phyloP scores from a whole-genome alignment of 495 filamentous ascomycete species.

The Tetracladium setigerum region DNA sequence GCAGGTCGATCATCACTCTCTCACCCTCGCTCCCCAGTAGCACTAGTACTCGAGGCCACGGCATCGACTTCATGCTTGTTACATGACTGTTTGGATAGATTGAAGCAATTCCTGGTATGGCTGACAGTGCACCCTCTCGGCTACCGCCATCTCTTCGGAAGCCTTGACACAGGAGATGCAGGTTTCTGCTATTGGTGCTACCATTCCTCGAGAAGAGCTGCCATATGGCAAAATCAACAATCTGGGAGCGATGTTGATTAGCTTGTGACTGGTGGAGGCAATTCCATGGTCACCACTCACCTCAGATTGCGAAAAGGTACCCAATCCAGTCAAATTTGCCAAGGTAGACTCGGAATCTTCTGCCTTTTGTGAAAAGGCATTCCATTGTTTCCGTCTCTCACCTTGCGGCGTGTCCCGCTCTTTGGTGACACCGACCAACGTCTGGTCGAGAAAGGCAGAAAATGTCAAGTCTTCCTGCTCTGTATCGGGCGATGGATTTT shows the following conservation, averaged over 20 bases:
- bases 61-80: conserved; percentile 53
- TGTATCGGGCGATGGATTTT: conserved; percentile 21
- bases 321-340: conserved; percentile 33
- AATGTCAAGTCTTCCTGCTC: conserved; percentile 28
- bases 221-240: conserved; percentile 79
- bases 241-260: conserved; percentile 34
- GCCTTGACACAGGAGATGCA: conserved; percentile 74
- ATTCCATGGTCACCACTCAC: conserved; percentile 32
- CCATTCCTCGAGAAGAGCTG: conserved; percentile 56
- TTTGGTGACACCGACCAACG: conserved; percentile 50
- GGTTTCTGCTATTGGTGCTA: conserved; percentile 40
- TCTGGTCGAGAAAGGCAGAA: conserved; percentile 55
- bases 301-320: conserved; percentile 48
- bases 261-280: not conserved
- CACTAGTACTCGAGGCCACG: conserved; percentile 65
- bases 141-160: conserved; percentile 43
- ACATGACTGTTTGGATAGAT: conserved; percentile 63
- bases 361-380: conserved; percentile 58
- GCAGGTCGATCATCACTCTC: conserved; percentile 69
- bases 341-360: conserved; percentile 43
- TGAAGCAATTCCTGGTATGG: conserved; percentile 15
- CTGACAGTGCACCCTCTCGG: conserved; percentile 8
- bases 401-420: conserved; percentile 25
- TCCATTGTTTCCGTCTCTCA: conserved; percentile 47
- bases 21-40: conserved; percentile 74